Evolutionary conservation across 768 basidiomycete species (phyloP).

Genomic region (Russula vinacea): DNA sequence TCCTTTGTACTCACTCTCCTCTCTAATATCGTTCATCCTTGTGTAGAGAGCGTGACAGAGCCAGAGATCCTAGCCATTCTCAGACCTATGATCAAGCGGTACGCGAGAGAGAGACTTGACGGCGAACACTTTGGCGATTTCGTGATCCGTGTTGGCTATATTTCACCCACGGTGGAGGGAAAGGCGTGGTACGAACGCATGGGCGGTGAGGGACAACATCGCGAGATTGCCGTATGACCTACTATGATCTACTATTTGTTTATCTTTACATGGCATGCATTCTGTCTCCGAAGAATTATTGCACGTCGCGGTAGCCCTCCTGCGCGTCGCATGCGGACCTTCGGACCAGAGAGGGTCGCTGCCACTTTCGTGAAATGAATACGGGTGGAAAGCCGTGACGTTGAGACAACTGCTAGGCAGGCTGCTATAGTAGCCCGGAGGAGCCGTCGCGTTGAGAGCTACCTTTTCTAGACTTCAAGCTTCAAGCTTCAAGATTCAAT

Average conservation of each 20-base stretch:
- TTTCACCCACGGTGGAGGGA: conserved; percentile 79
- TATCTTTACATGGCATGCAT: background rate
- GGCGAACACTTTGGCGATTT: conserved; percentile 97
- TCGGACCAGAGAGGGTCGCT: background rate
- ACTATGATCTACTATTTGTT: too few relatives aligned
- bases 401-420: background rate
- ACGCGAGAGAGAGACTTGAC: conserved; percentile 79
- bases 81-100: conserved; percentile 89
- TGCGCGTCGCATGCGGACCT: background rate
- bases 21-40: background rate
- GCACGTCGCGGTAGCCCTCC: background rate
- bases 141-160: conserved; percentile 87
- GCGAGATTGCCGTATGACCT: conserved; percentile 35
- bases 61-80: conserved; percentile 90
- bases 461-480: too few relatives aligned
- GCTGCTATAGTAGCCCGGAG: too few relatives aligned
- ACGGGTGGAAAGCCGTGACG: background rate
- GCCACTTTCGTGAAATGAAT: background rate
- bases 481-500: background rate
- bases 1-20: background rate
- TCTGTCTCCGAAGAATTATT: background rate
- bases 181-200: conserved; percentile 82
- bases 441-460: background rate
- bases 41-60: conserved; percentile 80
- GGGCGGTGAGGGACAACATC: conserved; percentile 70